phyloP scores from a whole-genome alignment of 352 stramenopile species.

The Globisporangium emineosum region DNA sequence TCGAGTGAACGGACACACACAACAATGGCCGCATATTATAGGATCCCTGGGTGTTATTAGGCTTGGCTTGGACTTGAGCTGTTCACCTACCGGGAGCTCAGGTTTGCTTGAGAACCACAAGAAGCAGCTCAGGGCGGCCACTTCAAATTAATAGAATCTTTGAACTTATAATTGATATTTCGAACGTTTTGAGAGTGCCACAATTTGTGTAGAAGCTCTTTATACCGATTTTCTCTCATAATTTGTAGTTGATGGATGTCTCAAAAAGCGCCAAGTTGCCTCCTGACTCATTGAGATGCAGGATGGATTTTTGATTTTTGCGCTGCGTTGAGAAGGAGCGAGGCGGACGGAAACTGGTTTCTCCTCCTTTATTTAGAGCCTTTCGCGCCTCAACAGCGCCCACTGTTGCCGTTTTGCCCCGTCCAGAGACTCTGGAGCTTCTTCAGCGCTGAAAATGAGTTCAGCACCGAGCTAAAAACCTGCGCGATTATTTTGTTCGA shows the following conservation, averaged over 20 bases:
- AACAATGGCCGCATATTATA: background rate
- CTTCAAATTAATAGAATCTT: background rate
- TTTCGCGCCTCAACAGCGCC: background rate
- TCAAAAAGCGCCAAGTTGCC: background rate
- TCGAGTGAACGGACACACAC: too few species aligned
- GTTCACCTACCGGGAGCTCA: background rate
- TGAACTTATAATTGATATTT: background rate
- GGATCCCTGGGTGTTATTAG: too few species aligned
- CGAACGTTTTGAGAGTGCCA: background rate
- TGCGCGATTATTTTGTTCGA: background rate
- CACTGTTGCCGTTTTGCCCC: background rate
- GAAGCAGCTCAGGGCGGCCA: background rate
- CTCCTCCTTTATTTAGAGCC: background rate
- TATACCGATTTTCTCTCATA: background rate
- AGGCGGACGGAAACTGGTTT: background rate
- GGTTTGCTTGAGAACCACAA: background rate
- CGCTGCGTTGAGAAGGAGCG: conserved; percentile 2
- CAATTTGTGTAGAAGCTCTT: background rate
- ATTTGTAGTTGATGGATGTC: background rate
- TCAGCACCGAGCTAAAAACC: background rate
- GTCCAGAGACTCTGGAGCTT: background rate
- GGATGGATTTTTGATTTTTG: conserved; percentile 1
- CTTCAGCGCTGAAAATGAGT: background rate
- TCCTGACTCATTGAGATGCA: conserved; percentile 3
- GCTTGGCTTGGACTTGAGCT: too few species aligned